Conservation (phyloP, 1,284 basidiomycete genomes). For the Cystobasidium sp. region DNA sequence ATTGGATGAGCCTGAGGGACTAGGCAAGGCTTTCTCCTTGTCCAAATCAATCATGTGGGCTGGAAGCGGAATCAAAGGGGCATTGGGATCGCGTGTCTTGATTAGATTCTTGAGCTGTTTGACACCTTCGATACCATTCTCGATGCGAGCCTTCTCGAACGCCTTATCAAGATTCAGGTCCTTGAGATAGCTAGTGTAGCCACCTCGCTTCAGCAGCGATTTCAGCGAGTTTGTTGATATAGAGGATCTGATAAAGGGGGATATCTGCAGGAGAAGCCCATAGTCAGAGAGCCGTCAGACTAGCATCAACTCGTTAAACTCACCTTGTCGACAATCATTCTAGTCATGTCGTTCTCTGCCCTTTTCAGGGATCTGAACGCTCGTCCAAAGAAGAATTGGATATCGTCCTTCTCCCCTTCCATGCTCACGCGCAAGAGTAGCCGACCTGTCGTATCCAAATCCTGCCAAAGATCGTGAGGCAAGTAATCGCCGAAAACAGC, state of each 20-base stretch:
- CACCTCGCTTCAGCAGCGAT: conserved; percentile 45
- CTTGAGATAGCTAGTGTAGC: conserved; percentile 34
- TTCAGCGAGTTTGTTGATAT: conserved; percentile 66
- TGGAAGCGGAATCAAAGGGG: conserved; percentile 49
- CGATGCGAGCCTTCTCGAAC: conserved; percentile 47
- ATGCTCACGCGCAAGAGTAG: conserved; percentile 89
- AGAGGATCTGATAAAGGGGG: conserved; percentile 87
- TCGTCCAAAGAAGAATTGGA: conserved; percentile 95
- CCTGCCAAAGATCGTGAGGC: conserved; percentile 80
- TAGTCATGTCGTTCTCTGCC: conserved; percentile 93
- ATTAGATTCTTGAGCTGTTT: conserved; percentile 50
- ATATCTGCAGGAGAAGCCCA: conserved; percentile 68
- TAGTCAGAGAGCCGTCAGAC: neutral
- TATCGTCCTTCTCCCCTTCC: conserved; percentile 98
- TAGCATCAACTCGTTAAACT: conserved; percentile 46
- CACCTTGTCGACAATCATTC: conserved; percentile 96
- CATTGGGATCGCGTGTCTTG: conserved; percentile 47
- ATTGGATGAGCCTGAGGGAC: neutral
- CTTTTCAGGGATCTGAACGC: conserved; percentile 90
- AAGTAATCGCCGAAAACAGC: conserved; percentile 84
- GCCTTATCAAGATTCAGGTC: conserved; percentile 50
- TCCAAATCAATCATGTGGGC: conserved; percentile 15
- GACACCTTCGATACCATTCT: conserved; percentile 49
- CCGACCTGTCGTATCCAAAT: conserved; percentile 65
- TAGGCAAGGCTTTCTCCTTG: neutral